Conservation (phyloP, 345 rosid genomes). For the Carallia brachiata region DNA sequence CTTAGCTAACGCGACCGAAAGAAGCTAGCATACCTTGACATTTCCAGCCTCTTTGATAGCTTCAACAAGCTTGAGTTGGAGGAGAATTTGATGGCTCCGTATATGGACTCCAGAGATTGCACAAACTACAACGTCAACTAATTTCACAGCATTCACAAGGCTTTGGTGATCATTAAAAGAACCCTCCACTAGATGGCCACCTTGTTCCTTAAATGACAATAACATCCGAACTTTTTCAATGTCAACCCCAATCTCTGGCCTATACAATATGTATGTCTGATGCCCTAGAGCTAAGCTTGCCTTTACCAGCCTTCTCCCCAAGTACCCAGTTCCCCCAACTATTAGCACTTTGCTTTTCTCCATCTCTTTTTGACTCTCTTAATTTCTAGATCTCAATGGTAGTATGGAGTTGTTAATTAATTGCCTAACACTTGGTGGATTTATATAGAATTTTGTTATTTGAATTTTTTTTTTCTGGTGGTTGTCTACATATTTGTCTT, state of each 20-base stretch:
- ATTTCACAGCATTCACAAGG: slow-evolving; percentile 55
- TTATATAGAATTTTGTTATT: too few species aligned
- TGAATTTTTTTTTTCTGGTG: too few species aligned
- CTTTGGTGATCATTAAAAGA: slow-evolving; percentile 56
- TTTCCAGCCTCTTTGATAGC: slow-evolving; percentile 90
- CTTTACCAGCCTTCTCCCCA: slow-evolving; percentile 74
- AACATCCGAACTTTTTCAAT: slow-evolving; percentile 71
- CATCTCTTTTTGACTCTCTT: slow-evolving; percentile 4
- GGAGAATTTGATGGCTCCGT: slow-evolving; percentile 66
- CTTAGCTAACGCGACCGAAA: background rate
- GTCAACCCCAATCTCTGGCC: slow-evolving; percentile 64
- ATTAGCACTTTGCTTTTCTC: slow-evolving; percentile 56
- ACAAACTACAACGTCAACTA: slow-evolving; percentile 70
- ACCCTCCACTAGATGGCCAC: slow-evolving; percentile 55
- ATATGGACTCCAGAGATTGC: slow-evolving; percentile 83
- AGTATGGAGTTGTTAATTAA: too few species aligned
- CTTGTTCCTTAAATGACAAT: slow-evolving; percentile 52
- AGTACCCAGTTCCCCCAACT: slow-evolving; percentile 73
- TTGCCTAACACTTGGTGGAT: too few species aligned
- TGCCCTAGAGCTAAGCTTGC: slow-evolving; percentile 72
- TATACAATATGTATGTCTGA: slow-evolving; percentile 52
- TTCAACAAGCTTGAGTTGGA: slow-evolving; percentile 78
- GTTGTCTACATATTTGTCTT: too few species aligned
- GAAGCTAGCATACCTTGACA: slow-evolving; percentile 46
- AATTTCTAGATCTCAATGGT: too few species aligned